Conservation (phyloP, 257 asterid genomes). For the Cruciata laevipes region DNA sequence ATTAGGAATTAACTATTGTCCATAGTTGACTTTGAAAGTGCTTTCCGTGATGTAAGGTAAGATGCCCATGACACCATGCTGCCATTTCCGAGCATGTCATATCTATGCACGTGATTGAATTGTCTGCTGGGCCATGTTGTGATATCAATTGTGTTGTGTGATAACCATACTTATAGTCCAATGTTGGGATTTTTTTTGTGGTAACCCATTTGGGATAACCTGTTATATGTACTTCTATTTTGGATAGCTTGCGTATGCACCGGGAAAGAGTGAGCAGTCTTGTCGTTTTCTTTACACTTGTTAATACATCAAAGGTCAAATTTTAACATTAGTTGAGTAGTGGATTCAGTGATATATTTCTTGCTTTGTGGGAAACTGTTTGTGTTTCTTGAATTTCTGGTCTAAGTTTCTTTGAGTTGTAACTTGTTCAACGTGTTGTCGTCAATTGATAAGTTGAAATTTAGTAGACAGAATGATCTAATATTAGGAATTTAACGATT, state of each 20-base stretch:
- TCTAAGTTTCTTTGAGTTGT: not conserved
- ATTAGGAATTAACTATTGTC: not conserved
- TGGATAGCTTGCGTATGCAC: too few relatives aligned
- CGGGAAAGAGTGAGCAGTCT: not conserved
- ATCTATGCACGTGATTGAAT: not conserved
- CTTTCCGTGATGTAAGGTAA: not conserved
- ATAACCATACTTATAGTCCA: too few relatives aligned
- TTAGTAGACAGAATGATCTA: too few relatives aligned
- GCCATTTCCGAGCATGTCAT: not conserved
- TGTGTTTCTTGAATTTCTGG: not conserved
- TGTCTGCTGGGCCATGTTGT: not conserved
- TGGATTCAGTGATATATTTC: too few relatives aligned
- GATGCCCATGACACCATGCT: not conserved
- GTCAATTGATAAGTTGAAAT: not conserved
- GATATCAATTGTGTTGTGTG: too few relatives aligned
- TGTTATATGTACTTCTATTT: too few relatives aligned
- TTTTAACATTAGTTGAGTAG: too few relatives aligned
- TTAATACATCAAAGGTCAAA: not conserved
- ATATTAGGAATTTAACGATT: not conserved
- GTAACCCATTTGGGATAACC: too few relatives aligned
- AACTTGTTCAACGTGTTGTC: not conserved
- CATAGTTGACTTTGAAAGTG: not conserved
- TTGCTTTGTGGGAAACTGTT: too few relatives aligned
- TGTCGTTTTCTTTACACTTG: not conserved
- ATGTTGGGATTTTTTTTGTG: too few relatives aligned